Evolutionary conservation across 2,329 filamentous ascomycete genomes (phyloP), one percentile per base, ranked within the genome.

Genomic region (Dryadomyces quercivorus): DNA sequence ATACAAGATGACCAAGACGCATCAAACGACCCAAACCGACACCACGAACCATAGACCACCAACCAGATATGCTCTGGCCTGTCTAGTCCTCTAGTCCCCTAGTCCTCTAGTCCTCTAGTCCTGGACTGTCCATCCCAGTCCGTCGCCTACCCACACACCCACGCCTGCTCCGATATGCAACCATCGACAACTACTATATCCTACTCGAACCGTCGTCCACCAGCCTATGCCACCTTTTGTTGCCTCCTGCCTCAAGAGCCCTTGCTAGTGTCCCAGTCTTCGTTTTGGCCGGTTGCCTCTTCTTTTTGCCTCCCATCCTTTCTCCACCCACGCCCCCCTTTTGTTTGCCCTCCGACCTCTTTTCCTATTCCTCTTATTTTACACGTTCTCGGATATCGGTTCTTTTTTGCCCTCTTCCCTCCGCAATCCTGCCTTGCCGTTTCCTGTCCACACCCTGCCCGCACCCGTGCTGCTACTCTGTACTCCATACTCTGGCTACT

Each of bases 301-400:
- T 44, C 42, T 66, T 70, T 64, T 69, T 63, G 50, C 58, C 58
- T 59, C 51, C 56, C 50, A 48, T 55, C 55, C 49, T 55, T 34
- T 36, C 15, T 22, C 7, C 20, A 13, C 43, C 55, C 57, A 59
- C 59, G 22, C 56, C 55, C 55, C 54, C 53, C 50, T 51, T 53
- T 52, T 20, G 18, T 26, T 40, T 40, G 34, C 10, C 26, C 15
- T 34, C 26, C 16, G 13, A 12, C 22, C 2, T 16, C 13, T 13
- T 21, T 22, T 26, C 2, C 36, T 16, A 13, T 16, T 15, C 36
- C 15, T 16, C 36, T 16, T 16, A 40, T 40, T 40, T 40, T 16
- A 40, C 36, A 40, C 36, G 9, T 16, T 3, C 15, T 44, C 18
- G 15, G 42, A 9, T 9, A 44, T 20, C 42, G 42, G 13, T 44